phyloP scores from a whole-genome alignment of 208 protist species.

The Trypanosoma congolense region DNA sequence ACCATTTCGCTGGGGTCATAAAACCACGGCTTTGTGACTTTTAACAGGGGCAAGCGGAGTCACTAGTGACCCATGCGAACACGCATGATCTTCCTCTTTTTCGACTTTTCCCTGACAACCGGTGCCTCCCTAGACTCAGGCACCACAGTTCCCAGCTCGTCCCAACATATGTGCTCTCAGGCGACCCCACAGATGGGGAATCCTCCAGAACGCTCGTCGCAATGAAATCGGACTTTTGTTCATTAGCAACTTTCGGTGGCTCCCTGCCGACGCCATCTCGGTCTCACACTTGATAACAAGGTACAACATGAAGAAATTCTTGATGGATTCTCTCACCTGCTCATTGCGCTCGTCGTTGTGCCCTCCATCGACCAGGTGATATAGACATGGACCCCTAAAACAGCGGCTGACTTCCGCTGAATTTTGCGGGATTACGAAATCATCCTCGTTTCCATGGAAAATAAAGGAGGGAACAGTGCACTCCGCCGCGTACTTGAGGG shows the following conservation, averaged over 20 bases:
- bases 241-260: no score
- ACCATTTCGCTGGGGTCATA: not conserved
- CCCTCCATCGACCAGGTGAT: constrained; percentile 76
- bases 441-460: constrained; percentile 88
- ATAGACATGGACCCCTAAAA: constrained; percentile 58
- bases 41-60: constrained; percentile 16
- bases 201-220: no score
- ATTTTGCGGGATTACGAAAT: constrained; percentile 87
- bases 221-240: no score
- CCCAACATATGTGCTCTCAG: no score
- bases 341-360: constrained; percentile 90
- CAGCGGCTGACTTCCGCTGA: constrained; percentile 55
- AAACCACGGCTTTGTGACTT: constrained; percentile 15
- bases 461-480: constrained; percentile 87
- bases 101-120: no score
- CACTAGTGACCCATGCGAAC: not conserved
- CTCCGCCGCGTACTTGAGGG: constrained; percentile 70
- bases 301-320: constrained; percentile 79
- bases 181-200: no score
- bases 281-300: constrained; percentile 57
- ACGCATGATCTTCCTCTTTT: not conserved
- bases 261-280: not conserved
- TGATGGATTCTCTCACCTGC: constrained; percentile 70
- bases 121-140: no score
- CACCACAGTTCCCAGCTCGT: no score